phyloP scores from a whole-genome alignment of 2,329 filamentous ascomycete species.

The Hypoxylon sp. region DNA sequence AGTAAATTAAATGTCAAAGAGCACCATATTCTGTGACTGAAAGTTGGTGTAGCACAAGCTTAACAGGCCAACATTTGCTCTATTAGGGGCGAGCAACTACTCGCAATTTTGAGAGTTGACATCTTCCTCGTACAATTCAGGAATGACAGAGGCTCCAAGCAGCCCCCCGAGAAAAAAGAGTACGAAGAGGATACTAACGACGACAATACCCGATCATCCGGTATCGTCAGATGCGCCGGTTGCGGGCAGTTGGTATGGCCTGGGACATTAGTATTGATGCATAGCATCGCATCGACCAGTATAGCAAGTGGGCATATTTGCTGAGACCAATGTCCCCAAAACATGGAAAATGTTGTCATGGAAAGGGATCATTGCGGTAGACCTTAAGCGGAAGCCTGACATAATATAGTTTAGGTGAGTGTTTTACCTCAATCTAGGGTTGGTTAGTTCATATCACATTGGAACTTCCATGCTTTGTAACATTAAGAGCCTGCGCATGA shows the following conservation, averaged over 20 bases:
- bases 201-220: slow-evolving; percentile 74
- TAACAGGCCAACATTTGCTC: slow-evolving; percentile 73
- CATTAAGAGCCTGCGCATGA: slow-evolving; percentile 69
- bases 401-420: slow-evolving; percentile 74
- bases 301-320: slow-evolving; percentile 65
- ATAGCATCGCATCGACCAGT: slow-evolving; percentile 70
- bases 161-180: slow-evolving; percentile 66
- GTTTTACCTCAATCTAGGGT: too few relatives aligned
- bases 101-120: too few relatives aligned
- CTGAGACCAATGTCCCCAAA: slow-evolving; percentile 67
- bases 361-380: slow-evolving; percentile 71
- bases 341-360: slow-evolving; percentile 71
- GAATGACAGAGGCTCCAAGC: slow-evolving; percentile 62
- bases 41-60: slow-evolving; percentile 71
- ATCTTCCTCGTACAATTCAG: slow-evolving; percentile 57
- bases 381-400: slow-evolving; percentile 72
- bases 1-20: slow-evolving; percentile 74
- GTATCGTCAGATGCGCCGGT: slow-evolving; percentile 61
- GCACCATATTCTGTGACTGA: too few relatives aligned
- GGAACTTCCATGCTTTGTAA: slow-evolving; percentile 61
- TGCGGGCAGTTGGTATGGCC: slow-evolving; percentile 60
- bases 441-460: too few relatives aligned
- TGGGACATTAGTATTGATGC: slow-evolving; percentile 65
- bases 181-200: slow-evolving; percentile 62
- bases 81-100: too few relatives aligned